Evolutionary conservation across 1,284 basidiomycete species (phyloP).

Genomic region (Malassezia japonica): DNA sequence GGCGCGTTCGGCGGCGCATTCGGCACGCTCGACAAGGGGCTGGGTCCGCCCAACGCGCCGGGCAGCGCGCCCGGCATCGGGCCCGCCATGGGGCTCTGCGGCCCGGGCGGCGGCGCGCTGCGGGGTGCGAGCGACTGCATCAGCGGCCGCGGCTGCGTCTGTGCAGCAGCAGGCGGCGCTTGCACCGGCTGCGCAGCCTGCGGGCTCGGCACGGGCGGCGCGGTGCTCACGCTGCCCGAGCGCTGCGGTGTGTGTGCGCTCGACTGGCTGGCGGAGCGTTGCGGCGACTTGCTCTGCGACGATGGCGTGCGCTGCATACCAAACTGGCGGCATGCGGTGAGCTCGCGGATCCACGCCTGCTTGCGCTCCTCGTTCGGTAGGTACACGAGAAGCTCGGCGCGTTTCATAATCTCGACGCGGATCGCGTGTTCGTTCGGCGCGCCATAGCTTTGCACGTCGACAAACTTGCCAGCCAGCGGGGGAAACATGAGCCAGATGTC

Average conservation of each 20-base stretch:
- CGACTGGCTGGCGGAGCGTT: background rate
- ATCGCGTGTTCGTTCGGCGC: conserved; percentile 55
- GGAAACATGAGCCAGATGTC: conserved; percentile 94
- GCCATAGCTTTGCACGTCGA: conserved; percentile 55
- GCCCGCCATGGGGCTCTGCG: background rate
- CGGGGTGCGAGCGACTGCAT: background rate
- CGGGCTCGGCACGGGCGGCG: background rate
- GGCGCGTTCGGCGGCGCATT: background rate
- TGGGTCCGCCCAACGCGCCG: background rate
- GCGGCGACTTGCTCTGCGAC: background rate
- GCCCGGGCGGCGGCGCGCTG: background rate
- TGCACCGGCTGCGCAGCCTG: background rate
- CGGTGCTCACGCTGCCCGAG: background rate
- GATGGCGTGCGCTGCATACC: conserved; percentile 49
- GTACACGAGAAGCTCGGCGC: conserved; percentile 69
- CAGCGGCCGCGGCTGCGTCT: background rate
- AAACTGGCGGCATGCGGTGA: conserved; percentile 74
- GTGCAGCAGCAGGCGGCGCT: background rate
- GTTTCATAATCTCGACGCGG: conserved; percentile 73
- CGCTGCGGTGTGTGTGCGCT: background rate
- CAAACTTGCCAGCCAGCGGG: conserved; percentile 76
- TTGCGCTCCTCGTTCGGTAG: conserved; percentile 55
- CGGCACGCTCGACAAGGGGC: too few relatives aligned
- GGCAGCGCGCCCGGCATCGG: background rate
- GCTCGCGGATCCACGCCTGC: conserved; percentile 62